Base-by-base conservation (phyloP, 306 rosid species). In the Pyrus pyrifolia region DNA sequence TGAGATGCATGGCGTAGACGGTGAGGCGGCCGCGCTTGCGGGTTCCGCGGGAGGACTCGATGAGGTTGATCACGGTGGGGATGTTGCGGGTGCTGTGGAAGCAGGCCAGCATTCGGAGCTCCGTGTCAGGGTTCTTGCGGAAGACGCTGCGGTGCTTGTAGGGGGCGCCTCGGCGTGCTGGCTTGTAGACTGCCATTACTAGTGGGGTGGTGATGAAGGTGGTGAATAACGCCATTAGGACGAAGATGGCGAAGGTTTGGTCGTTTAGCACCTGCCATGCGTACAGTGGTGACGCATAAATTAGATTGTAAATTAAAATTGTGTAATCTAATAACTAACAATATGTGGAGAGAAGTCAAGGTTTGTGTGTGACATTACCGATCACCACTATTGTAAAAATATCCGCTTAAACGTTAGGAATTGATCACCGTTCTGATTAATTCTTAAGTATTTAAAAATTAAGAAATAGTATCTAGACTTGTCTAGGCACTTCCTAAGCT, bases 181-280 rank as follows among this genome's bases (percentile, higher is more conserved):
- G 96, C 65, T 82, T 89, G 66, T 89, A 91, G 46, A 89, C 73
- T 2, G 86, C 90, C 87, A 85, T 79, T 45, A 91, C 93, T 30
- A 87, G 73, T 75, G 93, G 96, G 22, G 96, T 91, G 62, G 96
- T 86, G 68, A 91, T 87, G 83, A 91, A 89, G 71, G 96, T 91
- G 6, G 96, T 91, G 75, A 89, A 84, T 69, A 91, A 68, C 29
- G 96, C 93, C 93, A 91, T 91, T 9, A 91, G 71, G 57, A 91
- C 91, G 66, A 88, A 87, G 14, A 91, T 89, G 21, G 93, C 89
- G 82, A 91, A 91, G 6, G 96, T 13, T 64, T 91, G 91, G 52
- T 91, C 96, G 68, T 91, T 89, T 57, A 91, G 74, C 31, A 91
- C 93, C 96, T 91, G 78, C 68, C 78, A 30, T 58, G 63, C 29